Conservation (phyloP, 2,329 filamentous ascomycete genomes). For the Corniculantispora saksenae region DNA sequence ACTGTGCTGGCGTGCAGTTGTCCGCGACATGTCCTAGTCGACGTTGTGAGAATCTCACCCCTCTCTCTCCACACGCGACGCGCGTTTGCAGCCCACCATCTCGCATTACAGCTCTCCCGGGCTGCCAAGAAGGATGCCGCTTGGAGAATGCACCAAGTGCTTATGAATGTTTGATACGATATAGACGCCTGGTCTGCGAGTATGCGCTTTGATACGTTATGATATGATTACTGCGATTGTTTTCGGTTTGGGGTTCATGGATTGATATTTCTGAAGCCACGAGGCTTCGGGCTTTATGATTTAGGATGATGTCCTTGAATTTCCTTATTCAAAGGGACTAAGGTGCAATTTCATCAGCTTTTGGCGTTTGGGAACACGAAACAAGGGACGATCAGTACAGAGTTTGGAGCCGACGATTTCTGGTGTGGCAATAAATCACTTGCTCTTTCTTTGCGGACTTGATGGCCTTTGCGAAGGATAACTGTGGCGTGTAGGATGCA, state of each 20-base stretch:
- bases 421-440: not conserved
- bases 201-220: conserved; percentile 3
- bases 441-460: not conserved
- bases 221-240: conserved; percentile 5
- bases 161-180: not conserved
- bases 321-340: not conserved
- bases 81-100: not conserved
- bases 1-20: not conserved
- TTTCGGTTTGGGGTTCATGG: not conserved
- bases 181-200: conserved; percentile 1
- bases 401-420: conserved; percentile 14
- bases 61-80: not conserved
- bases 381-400: conserved; percentile 18
- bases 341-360: not conserved
- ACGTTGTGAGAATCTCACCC: not conserved
- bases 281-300: not conserved
- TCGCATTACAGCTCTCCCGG: not conserved
- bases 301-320: not conserved
- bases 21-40: not conserved
- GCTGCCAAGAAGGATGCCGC: not conserved
- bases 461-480: not conserved
- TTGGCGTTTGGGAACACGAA: conserved; percentile 20
- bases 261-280: not conserved
- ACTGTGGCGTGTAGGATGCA: not conserved
- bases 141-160: not conserved